phyloP scores from a whole-genome alignment of 257 asterid species.

The Sherardia arvensis region DNA sequence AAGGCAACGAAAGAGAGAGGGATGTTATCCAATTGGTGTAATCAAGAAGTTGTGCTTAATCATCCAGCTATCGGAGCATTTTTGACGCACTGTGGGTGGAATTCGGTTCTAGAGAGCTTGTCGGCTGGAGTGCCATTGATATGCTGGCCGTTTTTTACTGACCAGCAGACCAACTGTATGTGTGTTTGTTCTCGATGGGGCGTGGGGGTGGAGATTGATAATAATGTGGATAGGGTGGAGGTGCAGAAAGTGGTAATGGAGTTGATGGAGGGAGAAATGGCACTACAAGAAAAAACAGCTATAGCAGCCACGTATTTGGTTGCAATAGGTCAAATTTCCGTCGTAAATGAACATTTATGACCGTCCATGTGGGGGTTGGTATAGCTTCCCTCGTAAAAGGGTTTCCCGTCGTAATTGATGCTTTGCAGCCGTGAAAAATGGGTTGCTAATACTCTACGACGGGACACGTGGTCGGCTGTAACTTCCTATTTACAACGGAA shows the following conservation, averaged over 20 bases:
- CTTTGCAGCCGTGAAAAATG: too few species aligned
- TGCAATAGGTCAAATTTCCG: too few species aligned
- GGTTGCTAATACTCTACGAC: too few species aligned
- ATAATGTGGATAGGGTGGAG: conserved; percentile 4
- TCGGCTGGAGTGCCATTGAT: conserved; percentile 5
- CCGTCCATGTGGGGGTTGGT: too few species aligned
- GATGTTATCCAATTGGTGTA: conserved; percentile 9
- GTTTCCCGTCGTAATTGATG: too few species aligned
- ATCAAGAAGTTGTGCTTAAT: conserved; percentile 10
- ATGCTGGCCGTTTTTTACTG: conserved; percentile 13
- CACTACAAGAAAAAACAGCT: conserved; percentile 4
- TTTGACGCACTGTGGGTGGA: conserved; percentile 18
- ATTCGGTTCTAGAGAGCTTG: conserved; percentile 10
- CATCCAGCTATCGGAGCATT: conserved; percentile 9
- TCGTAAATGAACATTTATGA: too few species aligned
- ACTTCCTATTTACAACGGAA: too few species aligned
- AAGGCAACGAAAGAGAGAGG: background rate
- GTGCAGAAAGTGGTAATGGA: conserved; percentile 10
- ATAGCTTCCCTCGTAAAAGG: too few species aligned
- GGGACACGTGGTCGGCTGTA: too few species aligned
- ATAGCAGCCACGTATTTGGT: too few species aligned
- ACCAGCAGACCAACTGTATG: conserved; percentile 6
- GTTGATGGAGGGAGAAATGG: conserved; percentile 12
- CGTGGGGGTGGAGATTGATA: conserved; percentile 12
- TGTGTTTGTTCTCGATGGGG: conserved; percentile 10